Conservation (phyloP, 192 early-diverging fungal species). For the Pecoramyces ruminantium region DNA sequence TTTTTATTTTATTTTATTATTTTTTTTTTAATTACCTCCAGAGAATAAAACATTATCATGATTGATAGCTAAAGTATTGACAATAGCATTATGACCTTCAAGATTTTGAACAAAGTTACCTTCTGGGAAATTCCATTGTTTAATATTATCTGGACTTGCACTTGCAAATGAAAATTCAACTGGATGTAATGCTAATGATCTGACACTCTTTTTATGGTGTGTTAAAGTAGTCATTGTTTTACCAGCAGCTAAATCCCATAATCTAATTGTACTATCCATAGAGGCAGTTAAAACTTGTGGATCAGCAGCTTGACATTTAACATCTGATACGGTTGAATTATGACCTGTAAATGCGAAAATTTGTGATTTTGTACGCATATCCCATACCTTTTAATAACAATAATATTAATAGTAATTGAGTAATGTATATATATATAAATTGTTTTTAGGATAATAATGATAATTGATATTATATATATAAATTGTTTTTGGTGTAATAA, state of each 20-base stretch:
- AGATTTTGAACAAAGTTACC: constrained; percentile 93
- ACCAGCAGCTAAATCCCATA: constrained; percentile 96
- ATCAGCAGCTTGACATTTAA: constrained; percentile 86
- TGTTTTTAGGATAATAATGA: too few species aligned
- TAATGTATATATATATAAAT: not conserved
- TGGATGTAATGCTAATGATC: constrained; percentile 79
- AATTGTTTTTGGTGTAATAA: too few species aligned
- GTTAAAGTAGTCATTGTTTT: constrained; percentile 86
- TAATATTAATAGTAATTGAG: too few species aligned
- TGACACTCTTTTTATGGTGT: constrained; percentile 95
- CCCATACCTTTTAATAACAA: constrained; percentile 96
- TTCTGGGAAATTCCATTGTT: constrained; percentile 91
- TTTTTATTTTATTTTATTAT: too few species aligned
- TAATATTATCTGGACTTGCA: constrained; percentile 71
- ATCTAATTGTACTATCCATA: constrained; percentile 77
- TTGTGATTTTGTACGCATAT: constrained; percentile 90
- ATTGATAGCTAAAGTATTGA: constrained; percentile 80
- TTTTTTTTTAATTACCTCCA: constrained; percentile 37
- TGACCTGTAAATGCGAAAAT: constrained; percentile 83
- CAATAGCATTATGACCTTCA: constrained; percentile 68
- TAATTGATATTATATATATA: too few species aligned
- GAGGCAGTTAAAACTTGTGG: constrained; percentile 91
- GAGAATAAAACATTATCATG: constrained; percentile 85
- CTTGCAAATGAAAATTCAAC: constrained; percentile 86
- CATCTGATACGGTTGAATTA: constrained; percentile 61